Evolutionary conservation across 2,329 filamentous ascomycete species (phyloP).

Genomic region (Penicillium glabrum): DNA sequence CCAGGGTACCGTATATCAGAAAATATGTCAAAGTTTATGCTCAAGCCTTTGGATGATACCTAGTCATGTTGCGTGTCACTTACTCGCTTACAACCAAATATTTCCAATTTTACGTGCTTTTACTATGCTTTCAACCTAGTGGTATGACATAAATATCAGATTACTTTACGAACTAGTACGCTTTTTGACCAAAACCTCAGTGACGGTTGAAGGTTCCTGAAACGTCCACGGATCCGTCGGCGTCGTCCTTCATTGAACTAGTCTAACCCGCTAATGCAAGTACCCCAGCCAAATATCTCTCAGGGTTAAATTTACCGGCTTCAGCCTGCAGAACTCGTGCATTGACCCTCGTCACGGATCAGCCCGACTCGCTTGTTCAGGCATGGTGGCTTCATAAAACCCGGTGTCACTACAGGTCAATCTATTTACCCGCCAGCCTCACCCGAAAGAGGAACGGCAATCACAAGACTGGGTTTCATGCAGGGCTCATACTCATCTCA

Average conservation of each 20-base stretch:
- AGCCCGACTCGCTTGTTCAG: slow-evolving; percentile 2
- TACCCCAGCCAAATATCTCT: neutral
- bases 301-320: slow-evolving; percentile 6
- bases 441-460: neutral
- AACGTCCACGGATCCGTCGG: neutral
- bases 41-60: neutral
- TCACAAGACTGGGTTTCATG: neutral
- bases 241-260: neutral
- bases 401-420: neutral
- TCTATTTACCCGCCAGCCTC: slow-evolving; percentile 4
- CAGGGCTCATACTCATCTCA: slow-evolving; percentile 1
- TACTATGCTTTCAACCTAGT: neutral
- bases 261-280: slow-evolving; percentile 3
- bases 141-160: neutral
- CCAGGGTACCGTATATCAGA: neutral
- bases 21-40: neutral
- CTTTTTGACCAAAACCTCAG: neutral
- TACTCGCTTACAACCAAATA: neutral
- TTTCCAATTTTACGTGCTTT: neutral
- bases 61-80: neutral
- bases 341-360: slow-evolving; percentile 9
- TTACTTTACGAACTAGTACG: no score
- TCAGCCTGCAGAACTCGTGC: slow-evolving; percentile 11
- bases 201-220: neutral
- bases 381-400: neutral